Conservation (phyloP, 495 filamentous ascomycete species). For the Pyronema omphalodes region DNA sequence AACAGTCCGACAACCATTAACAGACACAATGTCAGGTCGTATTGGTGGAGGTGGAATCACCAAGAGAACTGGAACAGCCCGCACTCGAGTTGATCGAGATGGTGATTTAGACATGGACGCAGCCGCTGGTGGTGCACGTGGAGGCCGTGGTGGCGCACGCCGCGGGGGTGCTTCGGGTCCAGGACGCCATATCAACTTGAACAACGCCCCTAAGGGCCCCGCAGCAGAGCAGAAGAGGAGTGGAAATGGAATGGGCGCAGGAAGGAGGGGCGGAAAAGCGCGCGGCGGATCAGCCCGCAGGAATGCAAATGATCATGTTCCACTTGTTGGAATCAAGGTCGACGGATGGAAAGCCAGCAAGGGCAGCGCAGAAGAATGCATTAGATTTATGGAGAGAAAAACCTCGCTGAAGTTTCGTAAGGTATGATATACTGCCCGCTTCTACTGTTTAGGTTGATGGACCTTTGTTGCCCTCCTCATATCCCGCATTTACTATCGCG, state of each 20-base stretch:
- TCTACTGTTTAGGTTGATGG: neutral
- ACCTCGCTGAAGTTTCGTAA: slow-evolving; percentile 56
- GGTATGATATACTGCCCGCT: slow-evolving; percentile 37
- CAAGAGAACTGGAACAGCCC: slow-evolving; percentile 37
- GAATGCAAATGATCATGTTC: neutral
- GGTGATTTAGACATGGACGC: slow-evolving; percentile 68
- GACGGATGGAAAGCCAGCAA: slow-evolving; percentile 59
- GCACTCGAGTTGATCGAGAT: slow-evolving; percentile 48
- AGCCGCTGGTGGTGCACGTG: slow-evolving; percentile 19
- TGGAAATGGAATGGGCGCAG: slow-evolving; percentile 10
- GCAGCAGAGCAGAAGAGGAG: slow-evolving; percentile 12
- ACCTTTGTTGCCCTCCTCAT: neutral
- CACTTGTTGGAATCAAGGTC: slow-evolving; percentile 17
- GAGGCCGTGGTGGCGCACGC: slow-evolving; percentile 15
- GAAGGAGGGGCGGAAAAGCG: slow-evolving; percentile 10
- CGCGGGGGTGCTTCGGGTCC: slow-evolving; percentile 16
- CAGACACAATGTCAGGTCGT: neutral
- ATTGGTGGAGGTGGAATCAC: slow-evolving; percentile 43
- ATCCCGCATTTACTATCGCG: neutral
- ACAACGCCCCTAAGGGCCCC: slow-evolving; percentile 12
- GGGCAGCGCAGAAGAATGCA: slow-evolving; percentile 49
- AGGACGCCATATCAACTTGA: slow-evolving; percentile 15
- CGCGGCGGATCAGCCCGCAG: slow-evolving; percentile 1
- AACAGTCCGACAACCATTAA: too few species aligned
- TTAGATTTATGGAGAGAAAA: slow-evolving; percentile 71